Base-by-base conservation (phyloP, 306 rosid species). In the Sicyos edulis region DNA sequence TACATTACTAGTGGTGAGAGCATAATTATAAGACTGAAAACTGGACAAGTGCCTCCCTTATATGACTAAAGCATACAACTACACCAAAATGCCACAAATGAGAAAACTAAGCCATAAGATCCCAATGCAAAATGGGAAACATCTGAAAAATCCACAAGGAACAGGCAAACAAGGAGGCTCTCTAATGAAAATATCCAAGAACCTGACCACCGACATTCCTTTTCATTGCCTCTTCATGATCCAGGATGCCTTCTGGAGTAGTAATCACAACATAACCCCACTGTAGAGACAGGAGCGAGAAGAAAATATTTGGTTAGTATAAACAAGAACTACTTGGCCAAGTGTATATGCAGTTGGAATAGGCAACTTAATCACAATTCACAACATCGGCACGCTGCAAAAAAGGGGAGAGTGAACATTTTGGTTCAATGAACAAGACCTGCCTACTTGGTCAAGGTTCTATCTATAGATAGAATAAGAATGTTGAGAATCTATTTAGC, bases 231-330 rank as follows among this genome's bases (percentile, higher is more conserved):
- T 87, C 97, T 81, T 93, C 98, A 59, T 93, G 96, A 83, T 93
- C 98, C 91, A 93, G 80, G 80, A 93, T 82, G 63, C 97, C 97
- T 24, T 93, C 96, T 0, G 98, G 97, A 55, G 98, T 90, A 34
- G 98, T 84, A 69, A 93, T 81, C 81, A 90, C 97, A 72, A 93
- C 89, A 85, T 90, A 88, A 77, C 98, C 98, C 98, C 98, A 93
- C 98, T 87, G 96, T 86, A 86, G 10, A 54, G 19, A 26, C 32
- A 74, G 64, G 61, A 55, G 55, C 45, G 50, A 71, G 50, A 22
- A 17, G 54, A 53, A 17, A 50, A 44, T 11, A 70, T 26, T 70
- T 47, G 74, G 57, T 47, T 47, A 29, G 53, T 4, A 29, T 22
- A 70, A 14, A 52, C 49, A 15, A 52, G 5, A 21, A 24, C 45